Conservation (phyloP, 148 eudicot species). For the Vaccinium myrtillus region DNA sequence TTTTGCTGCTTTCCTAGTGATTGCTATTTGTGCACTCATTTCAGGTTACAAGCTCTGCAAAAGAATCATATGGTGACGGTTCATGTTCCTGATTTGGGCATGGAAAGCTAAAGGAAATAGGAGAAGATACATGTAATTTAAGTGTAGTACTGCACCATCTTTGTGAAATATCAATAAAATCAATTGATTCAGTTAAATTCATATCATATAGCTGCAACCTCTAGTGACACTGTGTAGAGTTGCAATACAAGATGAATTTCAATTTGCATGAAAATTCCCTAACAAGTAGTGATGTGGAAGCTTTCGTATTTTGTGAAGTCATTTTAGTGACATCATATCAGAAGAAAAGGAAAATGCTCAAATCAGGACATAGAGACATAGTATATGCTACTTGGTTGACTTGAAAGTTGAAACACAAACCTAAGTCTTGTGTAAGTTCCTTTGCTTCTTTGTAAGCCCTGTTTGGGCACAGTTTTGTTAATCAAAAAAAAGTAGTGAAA, state of each 20-base stretch:
- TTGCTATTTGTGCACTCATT: conserved; percentile 25
- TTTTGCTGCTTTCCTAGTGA: conserved; percentile 27
- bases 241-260: not conserved
- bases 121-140: not conserved
- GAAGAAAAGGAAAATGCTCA: too few species aligned
- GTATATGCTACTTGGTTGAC: not conserved
- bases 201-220: not conserved
- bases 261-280: too few species aligned
- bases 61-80: conserved; percentile 39
- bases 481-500: not conserved
- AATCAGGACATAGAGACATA: not conserved
- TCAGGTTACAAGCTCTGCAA: conserved; percentile 44
- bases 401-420: not conserved
- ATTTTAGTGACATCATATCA: too few species aligned
- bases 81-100: not conserved
- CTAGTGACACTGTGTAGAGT: not conserved
- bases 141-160: not conserved
- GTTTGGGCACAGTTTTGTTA: too few species aligned
- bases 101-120: not conserved
- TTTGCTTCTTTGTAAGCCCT: too few species aligned
- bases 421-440: not conserved
- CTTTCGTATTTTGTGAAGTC: too few species aligned
- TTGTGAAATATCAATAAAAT: conserved; percentile 3
- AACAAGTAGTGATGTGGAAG: not conserved
- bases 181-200: not conserved